phyloP scores from a whole-genome alignment of 2,329 filamentous ascomycete genomes.

The Pezizomycotina sp. region DNA sequence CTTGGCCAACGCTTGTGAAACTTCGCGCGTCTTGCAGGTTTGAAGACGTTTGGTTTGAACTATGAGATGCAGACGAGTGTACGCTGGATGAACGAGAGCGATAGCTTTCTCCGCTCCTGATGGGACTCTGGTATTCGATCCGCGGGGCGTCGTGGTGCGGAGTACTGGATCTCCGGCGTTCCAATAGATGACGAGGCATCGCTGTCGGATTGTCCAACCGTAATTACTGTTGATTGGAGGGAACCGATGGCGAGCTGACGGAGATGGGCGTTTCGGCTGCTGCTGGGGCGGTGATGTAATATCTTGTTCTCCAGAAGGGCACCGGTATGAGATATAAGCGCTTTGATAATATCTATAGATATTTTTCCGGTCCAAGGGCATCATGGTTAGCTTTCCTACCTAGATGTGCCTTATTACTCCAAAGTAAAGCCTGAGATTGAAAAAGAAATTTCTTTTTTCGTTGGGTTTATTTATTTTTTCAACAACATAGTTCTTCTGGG shows the following conservation, averaged over 20 bases:
- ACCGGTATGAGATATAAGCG: slow-evolving; percentile 84
- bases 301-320: slow-evolving; percentile 97
- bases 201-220: slow-evolving; percentile 16
- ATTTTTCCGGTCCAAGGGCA: not conserved
- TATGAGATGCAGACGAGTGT: slow-evolving; percentile 13
- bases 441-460: too few species aligned
- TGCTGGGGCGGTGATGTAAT: slow-evolving; percentile 67
- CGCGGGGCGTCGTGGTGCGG: slow-evolving; percentile 1
- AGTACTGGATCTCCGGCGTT: slow-evolving; percentile 9
- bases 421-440: slow-evolving; percentile 7
- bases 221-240: slow-evolving; percentile 48
- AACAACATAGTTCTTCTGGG: too few species aligned
- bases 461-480: too few species aligned
- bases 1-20: slow-evolving; percentile 7
- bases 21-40: slow-evolving; percentile 1
- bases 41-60: slow-evolving; percentile 8
- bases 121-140: slow-evolving; percentile 9
- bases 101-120: slow-evolving; percentile 1
- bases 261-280: slow-evolving; percentile 59
- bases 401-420: not conserved
- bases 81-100: slow-evolving; percentile 11
- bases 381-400: not conserved
- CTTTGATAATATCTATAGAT: slow-evolving; percentile 55
- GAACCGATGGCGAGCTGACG: slow-evolving; percentile 74
- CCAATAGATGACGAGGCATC: slow-evolving; percentile 19